Base-by-base conservation (phyloP, 371 early-diverging fungal species). In the Mortierella sp. region DNA sequence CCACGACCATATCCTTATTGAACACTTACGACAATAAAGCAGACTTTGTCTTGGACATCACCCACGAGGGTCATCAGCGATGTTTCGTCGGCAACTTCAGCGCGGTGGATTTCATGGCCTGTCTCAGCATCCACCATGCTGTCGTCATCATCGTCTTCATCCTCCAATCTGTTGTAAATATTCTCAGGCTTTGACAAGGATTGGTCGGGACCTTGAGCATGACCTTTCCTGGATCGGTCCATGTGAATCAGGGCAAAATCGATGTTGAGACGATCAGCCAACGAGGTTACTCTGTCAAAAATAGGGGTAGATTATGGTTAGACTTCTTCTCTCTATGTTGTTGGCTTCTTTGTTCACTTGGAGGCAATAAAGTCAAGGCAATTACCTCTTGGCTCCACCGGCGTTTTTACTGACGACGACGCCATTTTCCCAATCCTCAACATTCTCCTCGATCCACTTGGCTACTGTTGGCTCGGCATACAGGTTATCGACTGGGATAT, bases 211-310 rank as follows among this genome's bases (percentile, higher is more conserved):
- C 86, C 87, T 64, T 87, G 92, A 78, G 86, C 89, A 62, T 84
- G 89, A 70, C 85, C 86, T 64, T 47, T 86, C 75, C 85, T 91
- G 72, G 93, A 90, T 47, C 92, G 89, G 84, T 96, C 96, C 64
- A 93, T 92, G 85, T 98, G 98, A 74, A 98, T 97, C 81, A 98
- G 84, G 37, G 99, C 99, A 88, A 99, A 99, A 75, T 96, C 94
- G 66, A 97, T 87, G 71, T 95, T 92, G 79, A 99, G 90, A 12
- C 93, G 90, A 86, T 99, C 99, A 10, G 99, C 98, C 64, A 99
- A 86, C 39, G 96, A 94, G 1, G 99, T 97, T 12, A 97, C 99
- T 78, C 95, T 95, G 77, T 67, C 22, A 49, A 39, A 6, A 62
- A 32, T 20, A 60, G 58, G 28, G 18, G 18, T 24, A 40, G 45